These are phyloP conservation scores for Hyaloscypha variabilis DNA, from an alignment of 495 filamentous ascomycete genomes.

Conservation along the genomic window DNA sequence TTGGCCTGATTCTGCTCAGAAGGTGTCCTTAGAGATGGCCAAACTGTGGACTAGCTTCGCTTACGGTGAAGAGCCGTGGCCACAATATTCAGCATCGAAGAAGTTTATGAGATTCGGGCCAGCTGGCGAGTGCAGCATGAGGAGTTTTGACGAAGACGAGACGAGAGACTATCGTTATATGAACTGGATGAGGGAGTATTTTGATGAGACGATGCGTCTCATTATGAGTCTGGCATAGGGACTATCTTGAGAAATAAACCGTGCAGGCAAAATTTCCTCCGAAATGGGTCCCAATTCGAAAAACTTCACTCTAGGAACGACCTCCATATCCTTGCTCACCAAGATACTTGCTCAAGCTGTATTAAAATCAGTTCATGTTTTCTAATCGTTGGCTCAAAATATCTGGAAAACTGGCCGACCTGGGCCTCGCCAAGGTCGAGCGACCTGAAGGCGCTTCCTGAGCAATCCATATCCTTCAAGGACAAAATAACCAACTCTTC, in stretches of 20 bases:
- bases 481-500: no score
- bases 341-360: no score
- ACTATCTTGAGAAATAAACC: background rate
- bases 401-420: no score
- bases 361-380: no score
- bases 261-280: no score
- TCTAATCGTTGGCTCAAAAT: no score
- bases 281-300: no score
- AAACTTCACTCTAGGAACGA: no score
- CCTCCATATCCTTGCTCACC: no score
- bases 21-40: slow-evolving; percentile 8
- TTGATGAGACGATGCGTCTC: background rate
- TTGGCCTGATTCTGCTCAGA: background rate
- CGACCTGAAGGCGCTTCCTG: no score
- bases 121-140: slow-evolving; percentile 1
- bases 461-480: no score
- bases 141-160: background rate
- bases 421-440: no score
- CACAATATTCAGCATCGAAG: background rate
- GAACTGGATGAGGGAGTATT: slow-evolving; percentile 3
- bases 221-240: background rate
- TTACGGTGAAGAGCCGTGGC: slow-evolving; percentile 11
- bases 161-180: slow-evolving; percentile 13
- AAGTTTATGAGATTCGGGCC: slow-evolving; percentile 17
- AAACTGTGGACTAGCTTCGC: slow-evolving; percentile 13